phyloP scores from a whole-genome alignment of 2,329 filamentous ascomycete genomes.

The Diaporthe eres region DNA sequence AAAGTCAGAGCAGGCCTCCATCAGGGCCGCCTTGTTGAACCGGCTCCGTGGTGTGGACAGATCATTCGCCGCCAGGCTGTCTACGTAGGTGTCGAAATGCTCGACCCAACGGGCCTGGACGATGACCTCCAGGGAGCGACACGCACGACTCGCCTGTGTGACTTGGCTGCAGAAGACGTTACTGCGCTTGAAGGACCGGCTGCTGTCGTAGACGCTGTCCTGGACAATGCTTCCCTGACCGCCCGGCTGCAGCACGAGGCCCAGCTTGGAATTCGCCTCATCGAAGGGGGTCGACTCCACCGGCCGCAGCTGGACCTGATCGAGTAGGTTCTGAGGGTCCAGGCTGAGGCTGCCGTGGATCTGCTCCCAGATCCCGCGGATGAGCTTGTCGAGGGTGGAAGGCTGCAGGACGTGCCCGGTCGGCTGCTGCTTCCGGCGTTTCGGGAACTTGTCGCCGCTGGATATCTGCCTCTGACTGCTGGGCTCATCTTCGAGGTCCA shows the following conservation, averaged over 20 bases:
- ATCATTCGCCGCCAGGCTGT: conserved; percentile 55
- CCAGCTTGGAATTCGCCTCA: conserved; percentile 16
- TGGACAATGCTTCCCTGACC: conserved; percentile 21
- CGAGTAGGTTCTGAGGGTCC: conserved; percentile 49
- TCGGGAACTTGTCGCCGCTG: conserved; percentile 25
- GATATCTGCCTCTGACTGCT: conserved; percentile 12
- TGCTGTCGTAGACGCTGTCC: conserved; percentile 24
- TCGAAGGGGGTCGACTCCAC: conserved; percentile 27
- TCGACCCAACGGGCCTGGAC: conserved; percentile 71
- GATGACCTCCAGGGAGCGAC: conserved; percentile 70
- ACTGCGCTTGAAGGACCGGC: conserved; percentile 49
- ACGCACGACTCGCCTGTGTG: conserved; percentile 62
- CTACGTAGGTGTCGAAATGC: conserved; percentile 66
- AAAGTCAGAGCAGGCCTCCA: conserved; percentile 67
- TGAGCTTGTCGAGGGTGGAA: conserved; percentile 50
- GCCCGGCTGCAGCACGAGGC: conserved; percentile 12
- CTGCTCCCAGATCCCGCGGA: conserved; percentile 53
- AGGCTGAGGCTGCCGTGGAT: conserved; percentile 50
- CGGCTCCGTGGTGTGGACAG: conserved; percentile 60
- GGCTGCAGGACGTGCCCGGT: conserved; percentile 25
- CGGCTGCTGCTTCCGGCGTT: conserved; percentile 31
- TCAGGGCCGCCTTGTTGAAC: conserved; percentile 64
- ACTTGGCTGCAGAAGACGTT: conserved; percentile 52
- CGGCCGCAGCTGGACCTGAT: conserved; percentile 44
- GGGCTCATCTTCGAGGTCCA: conserved; percentile 12